These are phyloP conservation scores for Diatrype stigma DNA, from an alignment of 2,329 filamentous ascomycete genomes.

Conservation along the genomic window DNA sequence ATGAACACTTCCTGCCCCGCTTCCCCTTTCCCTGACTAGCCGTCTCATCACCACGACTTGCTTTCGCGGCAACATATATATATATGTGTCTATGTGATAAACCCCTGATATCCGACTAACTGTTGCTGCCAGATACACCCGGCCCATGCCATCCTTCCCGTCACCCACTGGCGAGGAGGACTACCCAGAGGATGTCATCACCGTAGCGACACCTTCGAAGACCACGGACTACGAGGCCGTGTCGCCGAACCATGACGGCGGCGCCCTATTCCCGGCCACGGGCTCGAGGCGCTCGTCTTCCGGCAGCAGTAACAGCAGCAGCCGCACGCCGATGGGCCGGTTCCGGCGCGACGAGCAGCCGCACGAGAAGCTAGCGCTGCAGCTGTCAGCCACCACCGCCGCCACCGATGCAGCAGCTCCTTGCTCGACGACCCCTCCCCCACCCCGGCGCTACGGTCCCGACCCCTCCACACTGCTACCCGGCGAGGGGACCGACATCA, in stretches of 20 bases:
- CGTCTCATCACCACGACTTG: neutral
- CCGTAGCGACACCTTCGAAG: neutral
- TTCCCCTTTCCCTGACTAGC: slow-evolving; percentile 2
- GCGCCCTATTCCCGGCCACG: slow-evolving; percentile 1
- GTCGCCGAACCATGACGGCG: neutral
- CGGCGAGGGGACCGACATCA: too few relatives aligned
- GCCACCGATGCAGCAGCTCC: neutral
- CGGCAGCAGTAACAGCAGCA: neutral
- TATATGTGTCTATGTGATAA: neutral
- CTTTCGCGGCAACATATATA: neutral
- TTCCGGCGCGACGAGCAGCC: slow-evolving; percentile 14
- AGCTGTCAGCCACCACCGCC: slow-evolving; percentile 2
- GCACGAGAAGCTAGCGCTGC: slow-evolving; percentile 18
- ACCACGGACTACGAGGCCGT: neutral
- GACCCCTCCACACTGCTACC: too few relatives aligned
- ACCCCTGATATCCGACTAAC: neutral
- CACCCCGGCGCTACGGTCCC: too few relatives aligned
- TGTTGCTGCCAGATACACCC: neutral
- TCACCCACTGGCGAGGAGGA: neutral
- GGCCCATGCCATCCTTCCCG: neutral
- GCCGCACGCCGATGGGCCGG: slow-evolving; percentile 13
- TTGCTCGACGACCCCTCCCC: too few relatives aligned
- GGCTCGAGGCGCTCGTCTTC: neutral
- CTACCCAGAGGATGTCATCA: neutral
- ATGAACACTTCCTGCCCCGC: neutral